Base-by-base conservation (phyloP, 768 basidiomycete species). In the Mycena olivaceomarginata region DNA sequence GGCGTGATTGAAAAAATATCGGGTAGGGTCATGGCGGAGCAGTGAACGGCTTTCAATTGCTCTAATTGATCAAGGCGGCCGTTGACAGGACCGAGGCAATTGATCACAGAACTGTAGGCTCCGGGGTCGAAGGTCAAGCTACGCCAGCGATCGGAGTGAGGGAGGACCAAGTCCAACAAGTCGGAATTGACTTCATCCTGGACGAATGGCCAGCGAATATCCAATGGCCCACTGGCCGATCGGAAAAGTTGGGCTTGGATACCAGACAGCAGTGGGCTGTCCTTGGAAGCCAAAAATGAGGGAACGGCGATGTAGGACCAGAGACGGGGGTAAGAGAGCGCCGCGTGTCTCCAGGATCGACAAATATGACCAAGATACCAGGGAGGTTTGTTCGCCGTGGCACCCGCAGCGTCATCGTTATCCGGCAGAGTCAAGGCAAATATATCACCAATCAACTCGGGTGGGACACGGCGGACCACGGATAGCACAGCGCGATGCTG, bases 321-420 rank as follows among this genome's bases (percentile, higher is more conserved):
- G 16, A 64, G 41, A 18, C 3, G 63, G 11, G 63, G 20, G 12
- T 43, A 64, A 5, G 63, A 6, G 5, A 64, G 41, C 4, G n/a
- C 63, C 1, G 9, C 4, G 13, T 6, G 8, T 25, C 63, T 64
- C 63, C 63, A 64, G 9, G 41, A 22, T 37, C 20, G 40, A 37
- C 63, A 64, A 41, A 64, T 64, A 43, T 64, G 63, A n/a, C 63
- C 41, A 16, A 43, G 41, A 43, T 64, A n/a, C 63, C 63, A 64
- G 53, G 41, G 63, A 16, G 31, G 15, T 12, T 31, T 37, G 31
- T 60, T 31, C 5, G 20, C 8, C 6, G n/a, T 12, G 10, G 4
- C 63, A 12, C 37, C 10, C 11, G 43, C 43, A 15, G 10, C 43
- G 43, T 45, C 43, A 45, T 15, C 43, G 15, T 45, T 15, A 10